Conservation (phyloP, 2,329 filamentous ascomycete species). For the Immersiporthe knoxdaviesiana region DNA sequence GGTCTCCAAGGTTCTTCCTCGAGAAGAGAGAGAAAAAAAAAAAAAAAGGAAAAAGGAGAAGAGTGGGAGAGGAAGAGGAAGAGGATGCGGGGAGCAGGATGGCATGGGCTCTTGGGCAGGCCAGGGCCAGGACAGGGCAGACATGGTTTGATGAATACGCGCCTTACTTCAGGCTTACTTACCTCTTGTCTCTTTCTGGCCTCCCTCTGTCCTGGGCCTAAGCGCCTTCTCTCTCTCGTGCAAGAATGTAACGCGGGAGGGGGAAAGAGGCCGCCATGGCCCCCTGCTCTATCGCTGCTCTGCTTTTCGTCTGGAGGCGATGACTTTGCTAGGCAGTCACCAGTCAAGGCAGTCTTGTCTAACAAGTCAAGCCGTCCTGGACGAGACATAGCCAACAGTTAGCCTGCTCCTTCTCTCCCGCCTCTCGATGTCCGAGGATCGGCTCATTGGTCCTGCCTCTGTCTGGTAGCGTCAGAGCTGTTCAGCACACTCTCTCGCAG, state of each 20-base stretch:
- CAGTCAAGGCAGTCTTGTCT: background rate
- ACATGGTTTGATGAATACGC: background rate
- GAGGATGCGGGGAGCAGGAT: background rate
- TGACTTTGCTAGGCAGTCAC: background rate
- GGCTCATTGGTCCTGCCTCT: background rate
- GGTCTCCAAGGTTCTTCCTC: background rate
- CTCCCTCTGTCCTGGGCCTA: background rate
- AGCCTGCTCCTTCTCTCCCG: background rate
- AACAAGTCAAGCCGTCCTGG: background rate
- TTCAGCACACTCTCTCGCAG: background rate
- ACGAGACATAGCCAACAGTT: background rate
- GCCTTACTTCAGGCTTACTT: background rate
- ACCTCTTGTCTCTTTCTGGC: background rate
- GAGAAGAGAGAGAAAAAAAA: background rate
- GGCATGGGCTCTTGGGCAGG: background rate
- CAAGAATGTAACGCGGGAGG: background rate
- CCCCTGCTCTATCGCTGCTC: background rate
- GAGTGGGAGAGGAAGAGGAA: background rate
- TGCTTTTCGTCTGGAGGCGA: background rate
- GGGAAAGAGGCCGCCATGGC: background rate
- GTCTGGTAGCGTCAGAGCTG: background rate
- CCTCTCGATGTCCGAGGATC: background rate
- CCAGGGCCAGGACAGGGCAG: background rate
- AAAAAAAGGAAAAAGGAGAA: background rate
- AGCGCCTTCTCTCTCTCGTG: background rate